Percentiles rank a stretch among this genome's conserved stretches.
Conservation (phyloP, 139 green algal genomes). For the Eudorina sp. region DNA sequence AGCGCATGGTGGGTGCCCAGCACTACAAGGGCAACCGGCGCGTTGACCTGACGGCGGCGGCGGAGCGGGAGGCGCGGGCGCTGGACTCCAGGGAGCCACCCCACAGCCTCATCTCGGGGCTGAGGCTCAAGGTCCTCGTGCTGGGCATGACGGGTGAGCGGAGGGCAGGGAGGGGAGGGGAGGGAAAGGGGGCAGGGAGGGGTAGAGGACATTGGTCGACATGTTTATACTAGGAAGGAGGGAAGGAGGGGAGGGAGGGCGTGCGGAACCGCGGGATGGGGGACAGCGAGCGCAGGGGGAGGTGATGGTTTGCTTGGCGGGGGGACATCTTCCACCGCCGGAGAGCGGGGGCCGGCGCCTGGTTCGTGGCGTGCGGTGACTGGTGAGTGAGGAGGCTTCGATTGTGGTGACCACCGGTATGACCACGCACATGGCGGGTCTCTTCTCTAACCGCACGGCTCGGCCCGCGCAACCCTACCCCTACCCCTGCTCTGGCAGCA, state of each 20-base stretch:
- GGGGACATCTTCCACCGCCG: too few species aligned
- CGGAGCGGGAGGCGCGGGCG: constrained; percentile 44
- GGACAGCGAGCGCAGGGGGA: background rate
- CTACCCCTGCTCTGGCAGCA: too few species aligned
- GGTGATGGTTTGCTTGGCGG: too few species aligned
- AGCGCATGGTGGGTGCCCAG: constrained; percentile 54
- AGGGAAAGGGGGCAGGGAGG: background rate
- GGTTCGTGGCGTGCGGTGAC: too few species aligned
- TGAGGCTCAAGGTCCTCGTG: constrained; percentile 66
- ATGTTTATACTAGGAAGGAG: too few species aligned
- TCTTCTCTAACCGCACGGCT: too few species aligned
- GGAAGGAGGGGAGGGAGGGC: background rate
- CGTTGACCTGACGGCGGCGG: constrained; percentile 48
- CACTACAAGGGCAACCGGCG: constrained; percentile 53
- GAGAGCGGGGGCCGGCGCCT: too few species aligned
- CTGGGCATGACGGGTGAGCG: constrained; percentile 68
- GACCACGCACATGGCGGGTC: too few species aligned
- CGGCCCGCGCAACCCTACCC: too few species aligned
- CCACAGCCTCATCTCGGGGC: background rate
- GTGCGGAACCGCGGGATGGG: background rate
- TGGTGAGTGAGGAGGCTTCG: too few species aligned
- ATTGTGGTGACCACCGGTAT: too few species aligned
- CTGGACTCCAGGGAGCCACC: background rate
- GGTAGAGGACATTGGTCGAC: too few species aligned
- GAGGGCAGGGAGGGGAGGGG: background rate